Evolutionary conservation across 305 asterid species (phyloP), one percentile per base, ranked within the genome.

Genomic region (Ilex paraguariensis): DNA sequence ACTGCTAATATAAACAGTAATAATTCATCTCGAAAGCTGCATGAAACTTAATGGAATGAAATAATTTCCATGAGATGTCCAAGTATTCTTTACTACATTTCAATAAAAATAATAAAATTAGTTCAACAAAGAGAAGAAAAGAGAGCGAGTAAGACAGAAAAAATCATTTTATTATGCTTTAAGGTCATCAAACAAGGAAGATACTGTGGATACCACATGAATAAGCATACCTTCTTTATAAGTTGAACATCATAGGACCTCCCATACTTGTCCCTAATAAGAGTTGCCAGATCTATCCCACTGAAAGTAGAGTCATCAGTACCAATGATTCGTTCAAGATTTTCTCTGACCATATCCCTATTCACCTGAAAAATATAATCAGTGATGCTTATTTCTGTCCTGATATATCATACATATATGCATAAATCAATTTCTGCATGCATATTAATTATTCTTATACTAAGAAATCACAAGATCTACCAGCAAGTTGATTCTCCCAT

Each of bases 181-280:
- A 4, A 36, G 9, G 42, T 36, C 42, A 36, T 36, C 42, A 36
- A 36, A 36, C 42, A 36, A 4, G 42, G 9, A 36, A 36, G 7
- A 36, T 36, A 36, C 9, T 8, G 9, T 36, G 42, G 5, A 36
- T 5, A 5, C 7, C 9, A 8, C 42, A 4, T 36, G 42, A 72
- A 51, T 64, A 13, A 6, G 58, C 45, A 39, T 53, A 89, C 98
- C 98, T 92, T 92, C 83, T 84, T 92, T 77, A 92, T 89, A 50
- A 92, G 70, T 70, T 84, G 97, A 74, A 92, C 97, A 74, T 92
- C 98, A 62, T 92, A 92, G 54, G 98, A 92, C 69, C 89, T 83
- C 60, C 98, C 98, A 63, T 81, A 92, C 75, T 81, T 92, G 66
- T 89, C 89, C 73, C 98, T 74, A 67, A 92, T 92, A 44, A 92